Conservation (phyloP, 768 basidiomycete species). For the Boletus vinaceobasis region DNA sequence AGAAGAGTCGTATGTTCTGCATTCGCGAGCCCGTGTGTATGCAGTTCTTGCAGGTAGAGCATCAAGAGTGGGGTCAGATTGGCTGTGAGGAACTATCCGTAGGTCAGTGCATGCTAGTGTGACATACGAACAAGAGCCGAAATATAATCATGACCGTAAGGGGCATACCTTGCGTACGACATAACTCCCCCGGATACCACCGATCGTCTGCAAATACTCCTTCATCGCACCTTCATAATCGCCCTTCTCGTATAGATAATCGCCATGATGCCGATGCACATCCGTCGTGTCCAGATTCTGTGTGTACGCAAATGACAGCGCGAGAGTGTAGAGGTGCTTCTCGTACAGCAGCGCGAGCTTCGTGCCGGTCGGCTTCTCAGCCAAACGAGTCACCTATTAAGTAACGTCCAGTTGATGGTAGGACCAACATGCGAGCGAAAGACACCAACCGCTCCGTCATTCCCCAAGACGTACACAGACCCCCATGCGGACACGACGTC, state of each 20-base stretch:
- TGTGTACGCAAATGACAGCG: conserved; percentile 78
- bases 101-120: conserved; percentile 3
- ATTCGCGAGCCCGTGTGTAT: conserved; percentile 85
- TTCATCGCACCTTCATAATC: conserved; percentile 94
- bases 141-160: background rate
- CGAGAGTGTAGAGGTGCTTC: conserved; percentile 73
- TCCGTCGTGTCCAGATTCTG: conserved; percentile 83
- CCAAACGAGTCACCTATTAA: conserved; percentile 56
- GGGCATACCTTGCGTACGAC: conserved; percentile 86
- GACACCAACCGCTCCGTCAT: conserved; percentile 66
- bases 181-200: conserved; percentile 87
- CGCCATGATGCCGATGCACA: conserved; percentile 87
- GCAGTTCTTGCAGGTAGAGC: conserved; percentile 93
- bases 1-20: conserved; percentile 95
- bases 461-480: conserved; percentile 72
- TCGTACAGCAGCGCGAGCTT: conserved; percentile 86
- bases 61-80: conserved; percentile 95
- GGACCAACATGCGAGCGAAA: background rate
- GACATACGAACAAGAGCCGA: background rate
- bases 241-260: conserved; percentile 84
- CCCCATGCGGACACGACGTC: conserved; percentile 83
- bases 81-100: conserved; percentile 83
- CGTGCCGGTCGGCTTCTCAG: conserved; percentile 77
- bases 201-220: conserved; percentile 89
- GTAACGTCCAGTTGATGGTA: background rate